Evolutionary conservation across 1,284 basidiomycete species (phyloP), one percentile per base, ranked within the genome.

Genomic region (Naganishia sp.): DNA sequence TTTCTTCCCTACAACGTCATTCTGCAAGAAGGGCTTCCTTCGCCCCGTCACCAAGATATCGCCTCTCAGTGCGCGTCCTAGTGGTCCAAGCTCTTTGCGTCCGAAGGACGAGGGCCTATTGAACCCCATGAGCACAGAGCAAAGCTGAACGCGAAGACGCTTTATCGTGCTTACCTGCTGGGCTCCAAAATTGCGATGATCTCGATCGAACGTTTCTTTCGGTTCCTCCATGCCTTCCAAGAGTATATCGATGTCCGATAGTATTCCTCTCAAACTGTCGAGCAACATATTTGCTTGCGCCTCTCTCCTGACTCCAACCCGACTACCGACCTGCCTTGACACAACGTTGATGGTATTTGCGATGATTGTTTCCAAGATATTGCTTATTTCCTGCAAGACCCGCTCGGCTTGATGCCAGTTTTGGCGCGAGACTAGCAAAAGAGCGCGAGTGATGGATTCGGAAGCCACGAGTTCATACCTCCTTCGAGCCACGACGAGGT

Each of bases 381-480:
- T 84, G 76, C 88, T 89, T 60, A 93, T 96, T 82, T 95, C 93
- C 56, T 85, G 85, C 76, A 96, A 84, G 65, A 96, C 88, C 72
- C 89, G 88, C 73, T 89, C 87, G 1, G 94, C 94, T 70, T 93
- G 90, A 0, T 85, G 82, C 77, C 87, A 90, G 77, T 94, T 94
- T 75, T 90, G 87, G 72, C 92, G 83, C 21, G 90, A 90, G 53
- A 95, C 92, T 35, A 95, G 84, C 25, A 96, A 88, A 31, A 97
- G 84, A 9, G 90, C 89, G 23, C 94, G 88, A 1, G 92, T 94
- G 74, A 96, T 90, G 91, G 96, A 96, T 79, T 97, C 94, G 32
- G 88, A 89, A 15, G 90, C 88, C 32, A 96, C 84, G 6, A 96
- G 85, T 80, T 97, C 94, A 90, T 95, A 94, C 35, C 94, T 82